Percentiles rank a stretch among this genome's conserved stretches.
Evolutionary conservation across 1,284 basidiomycete species (phyloP).

Genomic region (Pseudomicrostroma phylloplanum): DNA sequence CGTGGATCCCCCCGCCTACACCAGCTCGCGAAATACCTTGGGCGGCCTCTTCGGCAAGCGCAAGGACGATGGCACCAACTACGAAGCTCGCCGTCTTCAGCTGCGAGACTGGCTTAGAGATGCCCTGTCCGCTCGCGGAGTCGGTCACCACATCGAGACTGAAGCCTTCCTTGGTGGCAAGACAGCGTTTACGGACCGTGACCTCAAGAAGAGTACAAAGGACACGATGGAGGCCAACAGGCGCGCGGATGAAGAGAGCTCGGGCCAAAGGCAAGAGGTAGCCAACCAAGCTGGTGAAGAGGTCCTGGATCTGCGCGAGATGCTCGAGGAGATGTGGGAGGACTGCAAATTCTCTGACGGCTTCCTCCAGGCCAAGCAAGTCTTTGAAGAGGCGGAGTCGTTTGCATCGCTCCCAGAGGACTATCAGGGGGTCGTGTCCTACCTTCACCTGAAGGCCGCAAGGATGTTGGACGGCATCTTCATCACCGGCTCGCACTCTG

Average conservation of each 20-base stretch:
- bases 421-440: slow-evolving; percentile 44
- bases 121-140: slow-evolving; percentile 40
- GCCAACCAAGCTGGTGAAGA: slow-evolving; percentile 39
- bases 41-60: too few relatives aligned
- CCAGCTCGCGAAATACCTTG: too few relatives aligned
- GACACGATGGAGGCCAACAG: slow-evolving; percentile 37
- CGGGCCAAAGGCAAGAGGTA: slow-evolving; percentile 35
- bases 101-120: slow-evolving; percentile 46
- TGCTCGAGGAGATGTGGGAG: slow-evolving; percentile 38
- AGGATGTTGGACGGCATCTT: slow-evolving; percentile 43
- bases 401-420: slow-evolving; percentile 34
- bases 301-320: slow-evolving; percentile 39
- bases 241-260: slow-evolving; percentile 33
- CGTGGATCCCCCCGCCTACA: not conserved
- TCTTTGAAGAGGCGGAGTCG: slow-evolving; percentile 28
- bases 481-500: slow-evolving; percentile 39
- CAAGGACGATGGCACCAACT: slow-evolving; percentile 11
- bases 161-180: slow-evolving; percentile 40
- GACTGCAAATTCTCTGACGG: slow-evolving; percentile 46
- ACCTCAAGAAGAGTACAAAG: slow-evolving; percentile 24
- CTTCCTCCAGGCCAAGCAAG: slow-evolving; percentile 40
- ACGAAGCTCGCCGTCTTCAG: slow-evolving; percentile 38
- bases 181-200: slow-evolving; percentile 28
- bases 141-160: slow-evolving; percentile 37
- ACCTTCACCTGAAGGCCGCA: slow-evolving; percentile 42